Evolutionary conservation across 495 filamentous ascomycete genomes (phyloP).

Genomic region (Rhypophila decipiens): DNA sequence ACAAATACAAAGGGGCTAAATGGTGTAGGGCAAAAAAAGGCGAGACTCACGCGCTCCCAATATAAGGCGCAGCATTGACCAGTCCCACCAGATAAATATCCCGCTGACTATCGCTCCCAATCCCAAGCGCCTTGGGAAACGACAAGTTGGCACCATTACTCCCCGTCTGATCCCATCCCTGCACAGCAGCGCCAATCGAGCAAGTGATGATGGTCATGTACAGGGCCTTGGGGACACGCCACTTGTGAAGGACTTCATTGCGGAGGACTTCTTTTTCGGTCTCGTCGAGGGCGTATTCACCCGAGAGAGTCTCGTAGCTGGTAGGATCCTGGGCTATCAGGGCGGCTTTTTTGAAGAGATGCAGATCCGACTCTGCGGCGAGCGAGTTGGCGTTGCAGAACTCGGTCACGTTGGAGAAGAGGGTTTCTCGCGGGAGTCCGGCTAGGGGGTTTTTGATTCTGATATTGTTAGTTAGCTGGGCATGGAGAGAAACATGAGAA

Average conservation of each 20-base stretch:
- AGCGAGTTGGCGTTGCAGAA: conserved; percentile 51
- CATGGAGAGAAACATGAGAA: not conserved
- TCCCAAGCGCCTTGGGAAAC: conserved; percentile 47
- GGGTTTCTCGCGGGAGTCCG: conserved; percentile 43
- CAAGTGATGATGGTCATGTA: conserved; percentile 60
- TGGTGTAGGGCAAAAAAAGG: not conserved
- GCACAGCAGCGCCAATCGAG: conserved; percentile 72
- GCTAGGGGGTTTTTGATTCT: conserved; percentile 50
- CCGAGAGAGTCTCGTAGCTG: conserved; percentile 44
- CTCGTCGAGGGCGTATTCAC: conserved; percentile 45
- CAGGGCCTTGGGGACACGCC: conserved; percentile 57
- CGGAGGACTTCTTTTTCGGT: conserved; percentile 48
- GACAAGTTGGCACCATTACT: conserved; percentile 69
- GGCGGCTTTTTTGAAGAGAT: conserved; percentile 52
- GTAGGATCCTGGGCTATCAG: conserved; percentile 57
- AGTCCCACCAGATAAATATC: conserved; percentile 46
- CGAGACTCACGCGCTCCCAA: conserved; percentile 30
- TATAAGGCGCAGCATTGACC: conserved; percentile 46
- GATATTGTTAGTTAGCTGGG: not conserved
- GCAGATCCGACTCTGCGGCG: conserved; percentile 42
- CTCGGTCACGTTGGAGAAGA: conserved; percentile 48
- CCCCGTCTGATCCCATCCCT: conserved; percentile 68
- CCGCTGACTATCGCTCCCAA: conserved; percentile 37
- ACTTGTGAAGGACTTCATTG: conserved; percentile 55
- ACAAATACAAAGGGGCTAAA: not conserved